Percentiles rank a stretch among this genome's conserved stretches.
Conservation (phyloP, 2,329 filamentous ascomycete species). For the Scopulariopsis brevicaulis region DNA sequence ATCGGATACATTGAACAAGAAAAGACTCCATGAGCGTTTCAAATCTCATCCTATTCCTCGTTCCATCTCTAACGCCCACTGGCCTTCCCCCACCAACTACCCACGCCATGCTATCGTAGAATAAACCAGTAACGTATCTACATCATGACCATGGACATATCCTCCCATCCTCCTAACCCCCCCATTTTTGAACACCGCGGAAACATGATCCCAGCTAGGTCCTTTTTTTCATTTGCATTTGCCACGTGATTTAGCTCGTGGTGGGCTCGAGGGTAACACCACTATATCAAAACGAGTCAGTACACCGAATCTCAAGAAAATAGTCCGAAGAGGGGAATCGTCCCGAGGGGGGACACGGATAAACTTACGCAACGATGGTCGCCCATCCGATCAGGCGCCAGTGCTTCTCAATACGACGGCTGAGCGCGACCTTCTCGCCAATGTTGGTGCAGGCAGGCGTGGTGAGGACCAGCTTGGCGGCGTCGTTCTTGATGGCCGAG, state of each 20-base stretch:
- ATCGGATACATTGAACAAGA: neutral
- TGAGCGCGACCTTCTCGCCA: constrained; percentile 95
- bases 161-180: neutral
- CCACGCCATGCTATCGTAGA: neutral
- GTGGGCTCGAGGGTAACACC: constrained; percentile 43
- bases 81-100: neutral
- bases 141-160: neutral
- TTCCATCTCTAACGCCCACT: neutral
- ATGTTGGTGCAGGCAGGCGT: constrained; percentile 94
- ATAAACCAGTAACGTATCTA: neutral
- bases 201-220: neutral
- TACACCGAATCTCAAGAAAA: neutral
- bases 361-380: constrained; percentile 58
- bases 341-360: neutral
- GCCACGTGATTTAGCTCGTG: constrained; percentile 22
- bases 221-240: neutral
- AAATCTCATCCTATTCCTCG: neutral
- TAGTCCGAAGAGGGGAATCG: too few relatives aligned
- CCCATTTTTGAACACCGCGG: neutral
- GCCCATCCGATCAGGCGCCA: constrained; percentile 94
- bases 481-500: constrained; percentile 92
- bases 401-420: constrained; percentile 96
- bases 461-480: constrained; percentile 86
- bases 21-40: too few relatives aligned
- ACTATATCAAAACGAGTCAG: constrained; percentile 20